Conservation (phyloP, 2,329 filamentous ascomycete genomes). For the Dothistroma septosporum region DNA sequence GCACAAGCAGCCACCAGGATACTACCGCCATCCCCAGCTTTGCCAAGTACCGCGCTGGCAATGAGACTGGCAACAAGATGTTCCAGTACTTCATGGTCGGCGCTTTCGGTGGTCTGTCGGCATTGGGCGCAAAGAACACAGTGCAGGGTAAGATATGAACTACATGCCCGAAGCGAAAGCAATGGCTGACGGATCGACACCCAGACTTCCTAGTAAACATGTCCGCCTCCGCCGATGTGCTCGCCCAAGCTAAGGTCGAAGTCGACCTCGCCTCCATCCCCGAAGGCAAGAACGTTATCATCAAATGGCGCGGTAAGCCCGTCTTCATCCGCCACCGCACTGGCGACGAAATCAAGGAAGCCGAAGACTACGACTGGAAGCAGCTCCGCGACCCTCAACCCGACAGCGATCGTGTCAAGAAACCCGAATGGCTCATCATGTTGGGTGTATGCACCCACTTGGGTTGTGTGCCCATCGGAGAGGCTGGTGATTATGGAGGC, state of each 20-base stretch:
- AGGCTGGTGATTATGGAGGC: slow-evolving; percentile 95
- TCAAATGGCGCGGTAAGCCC: slow-evolving; percentile 99
- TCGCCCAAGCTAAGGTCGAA: slow-evolving; percentile 99
- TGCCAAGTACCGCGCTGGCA: slow-evolving; percentile 75
- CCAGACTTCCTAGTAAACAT: slow-evolving; percentile 99
- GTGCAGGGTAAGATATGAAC: slow-evolving; percentile 75
- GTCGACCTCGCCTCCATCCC: slow-evolving; percentile 88
- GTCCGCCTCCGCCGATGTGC: slow-evolving; percentile 95
- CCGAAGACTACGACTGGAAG: slow-evolving; percentile 80
- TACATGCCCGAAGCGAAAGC: not conserved
- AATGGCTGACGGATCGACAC: slow-evolving; percentile 14
- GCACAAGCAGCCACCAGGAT: slow-evolving; percentile 36
- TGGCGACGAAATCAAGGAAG: slow-evolving; percentile 85
- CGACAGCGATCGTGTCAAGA: slow-evolving; percentile 91
- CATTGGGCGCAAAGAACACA: slow-evolving; percentile 93
- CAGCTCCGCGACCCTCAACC: slow-evolving; percentile 84
- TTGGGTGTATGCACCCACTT: slow-evolving; percentile 98
- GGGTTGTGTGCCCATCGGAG: slow-evolving; percentile 97
- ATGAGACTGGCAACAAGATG: slow-evolving; percentile 71
- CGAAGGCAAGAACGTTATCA: slow-evolving; percentile 99
- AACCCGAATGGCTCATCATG: slow-evolving; percentile 99
- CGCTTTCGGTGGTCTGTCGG: slow-evolving; percentile 84
- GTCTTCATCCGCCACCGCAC: slow-evolving; percentile 99
- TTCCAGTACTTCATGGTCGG: slow-evolving; percentile 99
- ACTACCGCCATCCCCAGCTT: slow-evolving; percentile 81